Evolutionary conservation across 345 rosid species (phyloP), one percentile per base, ranked within the genome.

Genomic region (Arabidopsis suecica): DNA sequence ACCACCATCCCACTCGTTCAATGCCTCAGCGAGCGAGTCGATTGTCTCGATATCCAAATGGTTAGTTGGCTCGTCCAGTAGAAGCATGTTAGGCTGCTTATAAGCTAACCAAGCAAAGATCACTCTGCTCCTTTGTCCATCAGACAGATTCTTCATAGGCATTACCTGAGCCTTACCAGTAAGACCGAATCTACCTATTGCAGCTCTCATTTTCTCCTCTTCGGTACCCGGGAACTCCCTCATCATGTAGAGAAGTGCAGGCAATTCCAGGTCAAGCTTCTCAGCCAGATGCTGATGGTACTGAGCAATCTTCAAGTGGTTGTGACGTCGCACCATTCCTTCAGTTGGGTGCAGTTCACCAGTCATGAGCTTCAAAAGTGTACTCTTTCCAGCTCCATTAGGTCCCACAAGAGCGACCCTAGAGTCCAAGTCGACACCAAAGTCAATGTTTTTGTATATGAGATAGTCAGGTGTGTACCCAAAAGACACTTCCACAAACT

Each of bases 321-420:
- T 96, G 83, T 96, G 99, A 41, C 99, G 90, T 34, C 97, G 65
- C 33, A 96, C 98, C 99, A 96, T 96, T 75, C 99, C 99, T 80
- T 96, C 99, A 14, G 57, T 68, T 30, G 99, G 99, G 13, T 38
- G 68, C 81, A 96, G 54, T 0, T 93, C 98, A 71, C 99, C 99
- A 0, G 98, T 91, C 99, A 96, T 93, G 36, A 96, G 89, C 86
- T 96, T 96, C 86, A 96, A 84, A 75, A 96, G 81, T 3, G 99
- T 91, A 74, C 98, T 93, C 86, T 96, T 96, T 18, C 99, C 99
- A 42, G 99, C 99, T 49, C 99, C 99, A 62, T 95, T 95, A 5
- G 99, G 99, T 45, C 97, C 99, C 1, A 95, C 99, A 59, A 95
- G 84, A 0, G 99, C 99, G 3, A 95, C 74, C 82, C 99, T 92